phyloP scores from a whole-genome alignment of 805 yeast species.

The Saccharomycopsis sp. region DNA sequence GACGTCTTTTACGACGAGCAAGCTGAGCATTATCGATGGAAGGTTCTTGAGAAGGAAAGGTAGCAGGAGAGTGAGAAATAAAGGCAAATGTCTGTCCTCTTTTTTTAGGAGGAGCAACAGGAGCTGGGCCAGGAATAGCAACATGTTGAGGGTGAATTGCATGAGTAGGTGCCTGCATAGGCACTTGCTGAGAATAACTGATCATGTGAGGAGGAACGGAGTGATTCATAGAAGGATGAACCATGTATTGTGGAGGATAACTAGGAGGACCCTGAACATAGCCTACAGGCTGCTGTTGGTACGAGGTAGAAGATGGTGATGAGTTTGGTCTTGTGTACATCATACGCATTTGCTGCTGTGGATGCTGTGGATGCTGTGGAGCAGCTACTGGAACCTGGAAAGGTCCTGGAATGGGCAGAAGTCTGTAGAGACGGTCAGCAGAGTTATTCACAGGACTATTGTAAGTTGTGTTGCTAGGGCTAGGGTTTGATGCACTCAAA shows the following conservation, averaged over 20 bases:
- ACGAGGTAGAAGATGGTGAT: not conserved
- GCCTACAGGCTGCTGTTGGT: not conserved
- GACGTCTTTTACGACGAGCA: constrained; percentile 90
- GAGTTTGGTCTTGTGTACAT: not conserved
- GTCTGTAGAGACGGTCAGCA: not conserved
- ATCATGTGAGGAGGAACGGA: not conserved
- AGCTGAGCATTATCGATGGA: constrained; percentile 83
- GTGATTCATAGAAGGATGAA: not conserved
- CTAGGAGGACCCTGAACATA: not conserved
- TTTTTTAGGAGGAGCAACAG: constrained; percentile 5
- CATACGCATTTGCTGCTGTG: not conserved
- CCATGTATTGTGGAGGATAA: not conserved
- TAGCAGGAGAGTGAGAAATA: constrained; percentile 86
- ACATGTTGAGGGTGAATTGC: not conserved
- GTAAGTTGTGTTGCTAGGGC: not conserved
- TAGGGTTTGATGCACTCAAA: not conserved
- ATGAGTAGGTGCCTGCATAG: not conserved
- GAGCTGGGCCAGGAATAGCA: not conserved
- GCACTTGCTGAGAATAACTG: not conserved
- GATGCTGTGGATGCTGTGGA: not conserved
- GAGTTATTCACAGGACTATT: not conserved
- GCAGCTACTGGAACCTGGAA: not conserved
- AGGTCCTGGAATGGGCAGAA: not conserved
- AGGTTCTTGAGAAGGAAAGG: constrained; percentile 80
- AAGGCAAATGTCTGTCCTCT: constrained; percentile 58